phyloP scores from a whole-genome alignment of 768 basidiomycete genomes.

The Termitomyces sp. region DNA sequence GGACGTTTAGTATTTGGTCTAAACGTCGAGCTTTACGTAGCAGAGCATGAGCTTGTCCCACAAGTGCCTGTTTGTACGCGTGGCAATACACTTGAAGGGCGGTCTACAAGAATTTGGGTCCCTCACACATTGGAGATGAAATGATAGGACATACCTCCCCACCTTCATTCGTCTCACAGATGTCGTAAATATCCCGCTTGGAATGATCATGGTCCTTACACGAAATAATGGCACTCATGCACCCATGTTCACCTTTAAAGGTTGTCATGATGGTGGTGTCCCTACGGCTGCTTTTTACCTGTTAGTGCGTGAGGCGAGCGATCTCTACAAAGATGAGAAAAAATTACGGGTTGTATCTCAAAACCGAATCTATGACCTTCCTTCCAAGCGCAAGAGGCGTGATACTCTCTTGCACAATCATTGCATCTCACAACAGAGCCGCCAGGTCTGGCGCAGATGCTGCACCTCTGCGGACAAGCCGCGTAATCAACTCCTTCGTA shows the following conservation, averaged over 20 bases:
- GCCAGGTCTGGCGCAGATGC: slow-evolving; percentile 60
- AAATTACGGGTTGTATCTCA: slow-evolving; percentile 76
- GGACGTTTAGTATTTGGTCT: slow-evolving; percentile 60
- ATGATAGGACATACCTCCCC: slow-evolving; percentile 56
- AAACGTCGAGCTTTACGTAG: slow-evolving; percentile 86
- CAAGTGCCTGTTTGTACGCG: slow-evolving; percentile 75
- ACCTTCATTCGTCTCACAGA: slow-evolving; percentile 81
- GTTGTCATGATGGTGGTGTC: slow-evolving; percentile 60
- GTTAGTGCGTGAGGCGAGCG: background rate
- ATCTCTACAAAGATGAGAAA: background rate
- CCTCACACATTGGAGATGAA: background rate
- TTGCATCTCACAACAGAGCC: slow-evolving; percentile 83
- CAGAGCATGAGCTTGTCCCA: slow-evolving; percentile 72
- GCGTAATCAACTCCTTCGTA: background rate
- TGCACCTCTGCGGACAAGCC: slow-evolving; percentile 51
- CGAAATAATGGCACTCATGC: slow-evolving; percentile 70
- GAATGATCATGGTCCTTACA: slow-evolving; percentile 72
- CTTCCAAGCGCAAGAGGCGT: slow-evolving; percentile 88
- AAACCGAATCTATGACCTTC: slow-evolving; percentile 85
- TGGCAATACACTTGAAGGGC: slow-evolving; percentile 85
- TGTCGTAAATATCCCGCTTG: slow-evolving; percentile 67
- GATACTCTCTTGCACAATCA: slow-evolving; percentile 78
- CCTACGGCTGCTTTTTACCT: slow-evolving; percentile 77
- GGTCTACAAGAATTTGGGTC: slow-evolving; percentile 43
- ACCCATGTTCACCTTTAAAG: slow-evolving; percentile 75